Evolutionary conservation across 2,329 filamentous ascomycete genomes (phyloP), one percentile per base, ranked within the genome.

Genomic region (Trichoderma pleuroti): DNA sequence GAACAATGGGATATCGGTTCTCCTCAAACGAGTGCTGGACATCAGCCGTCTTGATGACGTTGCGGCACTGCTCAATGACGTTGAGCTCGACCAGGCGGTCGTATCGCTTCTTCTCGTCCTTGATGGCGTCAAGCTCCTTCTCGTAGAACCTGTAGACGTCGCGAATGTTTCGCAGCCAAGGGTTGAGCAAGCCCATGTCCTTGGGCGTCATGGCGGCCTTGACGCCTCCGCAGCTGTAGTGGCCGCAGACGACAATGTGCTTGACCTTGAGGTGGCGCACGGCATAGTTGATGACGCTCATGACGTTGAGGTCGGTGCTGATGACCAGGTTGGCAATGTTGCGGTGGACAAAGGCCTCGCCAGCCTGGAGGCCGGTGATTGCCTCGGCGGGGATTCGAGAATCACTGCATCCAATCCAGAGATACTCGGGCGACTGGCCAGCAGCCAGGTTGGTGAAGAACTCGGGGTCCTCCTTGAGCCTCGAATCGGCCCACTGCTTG

Each of bases 351-450:
- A 97, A 98, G 76, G 95, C 91, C 82, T 97, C 93, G 75, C 94
- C 94, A n/a, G 94, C 93, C 78, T 92, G 86, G 70, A 95, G 87
- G 74, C 92, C 91, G 60, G 93, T 90, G 80, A 98, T 90, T 78
- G 92, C 92, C 77, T 94, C 95, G 76, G 95, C 94, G n/a, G 94
- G 94, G 78, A 95, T 93, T 74, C 94, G 92, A 52, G 91, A 93
- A 85, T 97, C 94, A 81, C 91, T 91, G 86, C 94, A 98, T 62
- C 94, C 94, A 78, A 97, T 93, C 93, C 93, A 97, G 68, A 93
- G 86, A 80, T 92, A 92, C 76, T 92, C 89, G 69, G 91, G 91
- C 18, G 82, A 82, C 82, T 93, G 91, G 59, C 91, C 91, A 10
- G 86, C 86, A 24, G 85, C 82, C 72, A 93, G 85, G 78, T 89